Evolutionary conservation across 2,329 filamentous ascomycete species (phyloP), one percentile per base, ranked within the genome.

Genomic region (Colletotrichum higginsianum): DNA sequence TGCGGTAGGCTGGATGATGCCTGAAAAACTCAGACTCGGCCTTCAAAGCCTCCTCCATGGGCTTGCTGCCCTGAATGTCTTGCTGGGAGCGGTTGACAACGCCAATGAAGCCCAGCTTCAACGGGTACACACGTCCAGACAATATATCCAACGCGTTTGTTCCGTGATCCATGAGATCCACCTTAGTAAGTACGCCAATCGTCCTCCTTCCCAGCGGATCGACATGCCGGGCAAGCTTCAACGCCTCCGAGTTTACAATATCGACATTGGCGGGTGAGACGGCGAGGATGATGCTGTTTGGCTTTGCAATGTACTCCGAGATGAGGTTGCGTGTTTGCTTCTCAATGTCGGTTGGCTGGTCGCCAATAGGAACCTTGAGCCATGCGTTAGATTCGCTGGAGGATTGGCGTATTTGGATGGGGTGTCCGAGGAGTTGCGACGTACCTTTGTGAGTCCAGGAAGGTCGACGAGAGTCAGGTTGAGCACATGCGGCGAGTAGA

Each of bases 221-320:
- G 66, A 99, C 96, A 90, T 99, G 94, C 64, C 96, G 92, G 72
- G 96, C 96, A 73, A 99, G 92, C 84, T 99, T 99, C 77, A 99
- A 85, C 9, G 96, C 95, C 82, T 99, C 96, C 9, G 96, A 99
- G 83, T 99, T 99, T 80, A 98, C 96, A 77, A 99, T 92, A 80
- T 99, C 96, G 78, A 98, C 96, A 79, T 99, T 99, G 64, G 96
- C 96, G 21, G 96, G 96, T 15, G 96, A 98, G 30, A 99, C 96
- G 42, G 96, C 96, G 63, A 99, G 89, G 75, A 99, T 92, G 79
- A 99, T 98, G 83, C 96, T 98, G 88, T 99, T 99, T 16, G 96
- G 96, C 85, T 99, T 99, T 69, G 95, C 95, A 79, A 98, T 99
- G 81, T 98, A 99, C 85, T 99, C 96, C 67, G 95, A 93, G 78